Percentiles rank a stretch among this genome's conserved stretches.
Conservation (phyloP, 176 grass and related monocot genomes). For the Triticum dicoccoides region DNA sequence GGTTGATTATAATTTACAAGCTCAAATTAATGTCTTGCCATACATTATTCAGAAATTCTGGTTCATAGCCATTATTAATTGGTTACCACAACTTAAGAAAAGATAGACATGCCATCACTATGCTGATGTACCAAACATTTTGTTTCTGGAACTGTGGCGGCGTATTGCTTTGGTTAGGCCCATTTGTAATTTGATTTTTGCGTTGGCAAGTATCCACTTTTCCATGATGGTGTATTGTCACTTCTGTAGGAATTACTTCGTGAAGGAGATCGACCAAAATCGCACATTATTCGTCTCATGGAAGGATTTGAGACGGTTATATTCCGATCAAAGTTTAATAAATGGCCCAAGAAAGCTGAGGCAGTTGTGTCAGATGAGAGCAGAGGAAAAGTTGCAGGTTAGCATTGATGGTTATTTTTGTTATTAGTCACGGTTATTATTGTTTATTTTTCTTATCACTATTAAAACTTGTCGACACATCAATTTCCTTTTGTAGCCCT, state of each 20-base stretch:
- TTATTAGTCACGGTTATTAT: not conserved
- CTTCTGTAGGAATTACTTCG: conserved; percentile 71
- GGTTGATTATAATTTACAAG: conserved; percentile 8
- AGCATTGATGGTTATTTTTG: conserved; percentile 17
- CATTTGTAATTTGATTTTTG: not conserved
- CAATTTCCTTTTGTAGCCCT: conserved; percentile 54
- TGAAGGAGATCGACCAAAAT: conserved; percentile 55
- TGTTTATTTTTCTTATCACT: conserved; percentile 5
- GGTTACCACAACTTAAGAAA: not conserved
- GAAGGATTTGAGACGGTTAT: conserved; percentile 93
- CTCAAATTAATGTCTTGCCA: not conserved
- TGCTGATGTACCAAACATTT: conserved; percentile 5
- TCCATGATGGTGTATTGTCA: conserved; percentile 9
- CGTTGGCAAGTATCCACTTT: not conserved
- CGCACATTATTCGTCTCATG: conserved; percentile 84
- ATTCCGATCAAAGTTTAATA: conserved; percentile 86
- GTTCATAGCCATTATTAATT: not conserved
- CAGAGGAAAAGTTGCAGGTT: conserved; percentile 99
- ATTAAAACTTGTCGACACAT: conserved; percentile 2
- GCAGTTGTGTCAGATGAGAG: conserved; percentile 91
- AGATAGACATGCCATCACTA: not conserved
- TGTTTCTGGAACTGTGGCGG: conserved; percentile 7
- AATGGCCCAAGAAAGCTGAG: conserved; percentile 93
- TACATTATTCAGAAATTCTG: conserved; percentile 1
- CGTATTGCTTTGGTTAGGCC: conserved; percentile 1